These are phyloP conservation scores for Talinum fruticosum DNA, from an alignment of 148 eudicot species.

Conservation along the genomic window DNA sequence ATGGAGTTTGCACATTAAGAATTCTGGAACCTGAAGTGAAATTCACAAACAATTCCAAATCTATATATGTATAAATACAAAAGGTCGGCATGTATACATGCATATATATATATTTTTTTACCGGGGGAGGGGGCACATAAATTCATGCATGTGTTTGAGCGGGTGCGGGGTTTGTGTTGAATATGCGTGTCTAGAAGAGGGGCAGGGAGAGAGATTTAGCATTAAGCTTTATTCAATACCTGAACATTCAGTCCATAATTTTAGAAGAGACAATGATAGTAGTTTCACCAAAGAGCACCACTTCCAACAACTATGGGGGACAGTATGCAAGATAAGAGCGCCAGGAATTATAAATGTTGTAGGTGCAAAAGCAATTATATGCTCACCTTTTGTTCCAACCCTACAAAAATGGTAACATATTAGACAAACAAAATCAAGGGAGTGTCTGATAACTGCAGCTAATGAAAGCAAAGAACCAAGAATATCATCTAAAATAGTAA, in stretches of 20 bases:
- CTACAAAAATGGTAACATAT: slow-evolving; percentile 2
- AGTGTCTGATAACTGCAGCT: neutral
- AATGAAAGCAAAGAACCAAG: neutral
- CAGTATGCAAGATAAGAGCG: neutral
- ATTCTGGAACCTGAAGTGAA: too few species aligned
- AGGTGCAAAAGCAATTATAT: neutral
- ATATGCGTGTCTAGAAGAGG: neutral
- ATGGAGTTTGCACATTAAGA: too few species aligned
- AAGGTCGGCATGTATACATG: too few species aligned
- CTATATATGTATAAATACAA: too few species aligned
- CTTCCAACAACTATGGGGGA: neutral
- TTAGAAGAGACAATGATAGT: neutral
- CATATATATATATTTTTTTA: too few species aligned
- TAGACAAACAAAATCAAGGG: neutral
- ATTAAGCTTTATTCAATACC: neutral
- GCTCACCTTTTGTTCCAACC: slow-evolving; percentile 8
- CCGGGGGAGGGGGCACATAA: too few species aligned
- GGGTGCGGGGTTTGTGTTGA: neutral
- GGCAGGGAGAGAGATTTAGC: neutral
- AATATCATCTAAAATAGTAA: neutral
- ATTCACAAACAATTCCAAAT: too few species aligned
- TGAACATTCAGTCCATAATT: neutral
- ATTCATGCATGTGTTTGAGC: too few species aligned
- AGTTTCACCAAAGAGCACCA: neutral
- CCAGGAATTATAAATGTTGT: neutral